These are phyloP conservation scores for Fusarium sarcochroum DNA, from an alignment of 2,329 filamentous ascomycete genomes.

Conservation along the genomic window DNA sequence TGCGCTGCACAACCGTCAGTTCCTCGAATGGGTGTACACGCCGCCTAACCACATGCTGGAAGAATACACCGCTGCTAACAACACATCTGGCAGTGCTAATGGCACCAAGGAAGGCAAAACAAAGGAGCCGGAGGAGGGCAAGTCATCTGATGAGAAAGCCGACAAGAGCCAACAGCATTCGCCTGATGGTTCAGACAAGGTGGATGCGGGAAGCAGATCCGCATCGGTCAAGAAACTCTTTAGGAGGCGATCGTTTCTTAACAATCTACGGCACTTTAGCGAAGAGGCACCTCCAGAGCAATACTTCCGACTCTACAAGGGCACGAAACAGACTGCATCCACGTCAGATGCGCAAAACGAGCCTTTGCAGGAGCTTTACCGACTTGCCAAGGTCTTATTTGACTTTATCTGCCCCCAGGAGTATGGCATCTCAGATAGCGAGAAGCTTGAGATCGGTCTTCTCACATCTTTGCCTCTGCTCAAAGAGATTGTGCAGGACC, in stretches of 20 bases:
- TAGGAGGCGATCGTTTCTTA: constrained; percentile 72
- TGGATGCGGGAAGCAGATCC: constrained; percentile 56
- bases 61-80: constrained; percentile 65
- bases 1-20: constrained; percentile 94
- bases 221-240: constrained; percentile 65
- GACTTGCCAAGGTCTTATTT: constrained; percentile 93
- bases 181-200: constrained; percentile 57
- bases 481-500: constrained; percentile 95
- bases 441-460: constrained; percentile 98
- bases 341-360: constrained; percentile 89
- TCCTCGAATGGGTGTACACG: constrained; percentile 97
- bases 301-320: constrained; percentile 93
- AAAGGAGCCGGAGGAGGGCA: constrained; percentile 59
- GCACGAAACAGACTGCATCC: constrained; percentile 74
- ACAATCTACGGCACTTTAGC: constrained; percentile 62
- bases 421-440: constrained; percentile 94
- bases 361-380: constrained; percentile 92
- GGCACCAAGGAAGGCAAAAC: constrained; percentile 59
- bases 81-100: constrained; percentile 35
- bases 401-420: constrained; percentile 99
- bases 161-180: constrained; percentile 50
- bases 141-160: constrained; percentile 56
- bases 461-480: constrained; percentile 93
- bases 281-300: constrained; percentile 74
- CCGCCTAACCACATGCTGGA: constrained; percentile 85